Evolutionary conservation across 371 early-diverging fungal genomes (phyloP), one percentile per base, ranked within the genome.

Genomic region (Thermomucor indicae-seudaticae): DNA sequence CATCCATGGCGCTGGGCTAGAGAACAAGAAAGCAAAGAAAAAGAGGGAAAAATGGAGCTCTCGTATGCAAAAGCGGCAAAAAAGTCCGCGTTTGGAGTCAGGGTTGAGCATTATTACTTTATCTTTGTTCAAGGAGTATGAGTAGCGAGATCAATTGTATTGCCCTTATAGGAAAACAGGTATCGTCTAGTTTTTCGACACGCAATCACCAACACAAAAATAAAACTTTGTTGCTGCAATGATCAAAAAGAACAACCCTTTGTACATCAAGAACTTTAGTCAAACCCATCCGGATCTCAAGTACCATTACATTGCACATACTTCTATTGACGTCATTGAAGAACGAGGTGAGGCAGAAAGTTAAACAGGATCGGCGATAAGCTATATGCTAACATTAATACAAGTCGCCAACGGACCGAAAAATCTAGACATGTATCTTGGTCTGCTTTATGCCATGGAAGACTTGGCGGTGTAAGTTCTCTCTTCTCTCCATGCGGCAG

Each of bases 231-330:
- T 5, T 6, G 12, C 6, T 14, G 24, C 12, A 24, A 2, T 29
- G 27, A n/a, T 19, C 24, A 12, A 40, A 24, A 61, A 90, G 85
- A 92, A 90, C 67, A 90, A 90, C 64, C 95, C 95, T 2, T 58
- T 94, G 20, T 91, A 79, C 67, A 78, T 92, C 49, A 83, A 84
- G 53, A 87, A 81, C 65, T 90, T 88, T 60, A 85, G 79, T 46
- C 60, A 73, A 11, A 67, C 76, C 35, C 87, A 90, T 59, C 82
- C 86, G 12, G 90, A 90, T 62, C 78, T 92, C 32, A 90, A 91
- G 61, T 92, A 85, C 65, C 90, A 91, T 65, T 92, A 90, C 61
- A 71, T 92, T 65, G 90, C 89, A 25, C 91, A 92, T 52, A 92
- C 91, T 0, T 85, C 92, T 0, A 85, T 86, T 55, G 93, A 94